Percentiles rank a stretch among this genome's conserved stretches.
Conservation (phyloP, 2,329 filamentous ascomycete species). For the Pseudonectria foliicola region DNA sequence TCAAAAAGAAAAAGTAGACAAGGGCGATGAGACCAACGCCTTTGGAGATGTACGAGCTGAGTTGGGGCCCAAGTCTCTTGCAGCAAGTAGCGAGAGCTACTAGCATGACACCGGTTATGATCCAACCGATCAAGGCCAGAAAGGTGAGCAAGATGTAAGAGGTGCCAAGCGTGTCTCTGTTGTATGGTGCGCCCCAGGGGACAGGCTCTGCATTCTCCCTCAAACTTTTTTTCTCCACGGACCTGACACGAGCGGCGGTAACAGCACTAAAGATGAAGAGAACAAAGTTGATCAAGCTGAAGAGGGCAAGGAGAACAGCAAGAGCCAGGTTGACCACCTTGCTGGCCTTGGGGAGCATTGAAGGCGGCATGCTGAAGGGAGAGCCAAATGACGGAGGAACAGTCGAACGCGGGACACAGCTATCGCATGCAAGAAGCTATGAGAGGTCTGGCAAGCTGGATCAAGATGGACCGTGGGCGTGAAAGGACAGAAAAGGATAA, state of each 20-base stretch:
- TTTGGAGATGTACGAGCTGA: constrained; percentile 18
- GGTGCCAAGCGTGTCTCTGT: constrained; percentile 4
- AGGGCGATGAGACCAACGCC: constrained; percentile 17
- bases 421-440: no score
- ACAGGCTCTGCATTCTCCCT: no score
- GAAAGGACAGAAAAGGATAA: no score
- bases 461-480: no score
- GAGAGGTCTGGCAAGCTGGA: no score
- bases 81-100: constrained; percentile 6
- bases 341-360: no score
- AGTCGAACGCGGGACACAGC: no score
- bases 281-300: constrained; percentile 13
- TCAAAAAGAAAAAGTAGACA: constrained; percentile 7
- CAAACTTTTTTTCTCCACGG: no score
- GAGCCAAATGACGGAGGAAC: no score
- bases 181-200: not conserved
- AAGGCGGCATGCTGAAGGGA: no score
- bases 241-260: constrained; percentile 1
- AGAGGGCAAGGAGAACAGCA: constrained; percentile 11
- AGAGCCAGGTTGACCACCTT: constrained; percentile 8
- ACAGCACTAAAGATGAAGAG: constrained; percentile 13
- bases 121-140: constrained; percentile 8
- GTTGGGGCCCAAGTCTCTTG: constrained; percentile 1
- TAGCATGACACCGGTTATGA: constrained; percentile 9
- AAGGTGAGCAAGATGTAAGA: constrained; percentile 15